Conservation (phyloP, 768 basidiomycete genomes). For the Collybia sp. region DNA sequence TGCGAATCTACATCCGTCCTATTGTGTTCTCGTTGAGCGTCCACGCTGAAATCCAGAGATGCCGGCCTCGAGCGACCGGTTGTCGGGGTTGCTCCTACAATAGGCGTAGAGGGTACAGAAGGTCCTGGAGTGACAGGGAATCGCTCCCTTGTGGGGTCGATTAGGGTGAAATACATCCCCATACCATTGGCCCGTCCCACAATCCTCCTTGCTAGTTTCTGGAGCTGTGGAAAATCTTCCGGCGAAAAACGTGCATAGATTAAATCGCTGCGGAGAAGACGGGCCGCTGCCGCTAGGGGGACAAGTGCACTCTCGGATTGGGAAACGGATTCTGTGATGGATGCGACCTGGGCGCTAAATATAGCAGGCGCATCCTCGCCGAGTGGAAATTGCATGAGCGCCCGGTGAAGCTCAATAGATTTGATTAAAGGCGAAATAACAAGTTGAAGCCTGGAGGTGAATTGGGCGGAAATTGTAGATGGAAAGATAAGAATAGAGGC, state of each 20-base stretch:
- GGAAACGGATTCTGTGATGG: slow-evolving; percentile 27
- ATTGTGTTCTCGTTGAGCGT: not conserved
- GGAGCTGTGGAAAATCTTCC: slow-evolving; percentile 47
- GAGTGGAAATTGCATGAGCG: slow-evolving; percentile 38
- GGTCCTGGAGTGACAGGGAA: slow-evolving; percentile 47
- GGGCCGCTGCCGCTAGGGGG: slow-evolving; percentile 45
- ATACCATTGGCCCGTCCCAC: slow-evolving; percentile 59
- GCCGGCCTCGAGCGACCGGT: not conserved
- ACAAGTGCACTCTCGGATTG: slow-evolving; percentile 44
- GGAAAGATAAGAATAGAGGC: slow-evolving; percentile 58
- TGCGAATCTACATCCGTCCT: not conserved
- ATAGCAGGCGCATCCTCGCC: slow-evolving; percentile 20
- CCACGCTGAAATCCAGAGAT: not conserved
- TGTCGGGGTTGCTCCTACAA: slow-evolving; percentile 5
- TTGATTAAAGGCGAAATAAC: slow-evolving; percentile 45
- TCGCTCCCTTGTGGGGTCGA: slow-evolving; percentile 55
- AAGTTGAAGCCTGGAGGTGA: slow-evolving; percentile 41
- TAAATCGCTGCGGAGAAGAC: slow-evolving; percentile 55
- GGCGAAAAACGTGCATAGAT: slow-evolving; percentile 58
- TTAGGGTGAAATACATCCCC: slow-evolving; percentile 54
- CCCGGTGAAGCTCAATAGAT: slow-evolving; percentile 40
- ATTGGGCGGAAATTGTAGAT: slow-evolving; percentile 53
- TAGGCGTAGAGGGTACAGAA: slow-evolving; percentile 26
- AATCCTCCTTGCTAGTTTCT: slow-evolving; percentile 43
- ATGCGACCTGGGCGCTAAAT: slow-evolving; percentile 26